Percentiles rank a stretch among this genome's conserved stretches.
Evolutionary conservation across 169 alveolate species (phyloP).

Genomic region (Plasmodium inui): DNA sequence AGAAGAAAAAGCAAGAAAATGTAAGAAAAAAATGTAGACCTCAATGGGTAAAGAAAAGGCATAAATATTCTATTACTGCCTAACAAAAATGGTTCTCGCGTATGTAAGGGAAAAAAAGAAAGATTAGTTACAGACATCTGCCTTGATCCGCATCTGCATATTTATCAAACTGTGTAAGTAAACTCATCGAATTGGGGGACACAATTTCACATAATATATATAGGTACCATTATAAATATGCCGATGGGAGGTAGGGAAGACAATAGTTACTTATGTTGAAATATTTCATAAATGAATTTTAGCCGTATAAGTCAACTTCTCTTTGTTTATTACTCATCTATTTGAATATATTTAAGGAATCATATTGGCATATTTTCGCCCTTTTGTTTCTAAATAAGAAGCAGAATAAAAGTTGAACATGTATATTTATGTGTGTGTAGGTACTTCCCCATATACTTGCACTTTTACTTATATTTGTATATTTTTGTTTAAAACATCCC

Average conservation of each 20-base stretch:
- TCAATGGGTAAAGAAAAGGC: background rate
- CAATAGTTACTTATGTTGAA: background rate
- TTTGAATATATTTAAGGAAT: background rate
- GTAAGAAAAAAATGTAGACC: background rate
- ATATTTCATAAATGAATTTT: background rate
- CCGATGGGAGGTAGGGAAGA: background rate
- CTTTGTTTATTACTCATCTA: background rate
- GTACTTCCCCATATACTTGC: background rate
- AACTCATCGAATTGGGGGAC: background rate
- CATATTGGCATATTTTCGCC: background rate
- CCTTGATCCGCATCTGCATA: background rate
- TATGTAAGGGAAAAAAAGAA: background rate
- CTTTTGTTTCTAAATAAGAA: background rate
- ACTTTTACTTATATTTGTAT: background rate
- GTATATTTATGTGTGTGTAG: background rate
- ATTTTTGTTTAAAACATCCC: background rate
- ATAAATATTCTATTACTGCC: background rate
- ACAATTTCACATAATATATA: background rate
- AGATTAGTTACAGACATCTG: background rate
- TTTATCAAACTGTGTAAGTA: background rate
- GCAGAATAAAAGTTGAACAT: background rate
- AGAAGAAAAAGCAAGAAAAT: background rate
- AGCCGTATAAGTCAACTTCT: background rate
- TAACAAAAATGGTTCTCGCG: background rate
- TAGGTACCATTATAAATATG: background rate